Conservation (phyloP, 2,329 filamentous ascomycete species). For the Phialophora chinensis region DNA sequence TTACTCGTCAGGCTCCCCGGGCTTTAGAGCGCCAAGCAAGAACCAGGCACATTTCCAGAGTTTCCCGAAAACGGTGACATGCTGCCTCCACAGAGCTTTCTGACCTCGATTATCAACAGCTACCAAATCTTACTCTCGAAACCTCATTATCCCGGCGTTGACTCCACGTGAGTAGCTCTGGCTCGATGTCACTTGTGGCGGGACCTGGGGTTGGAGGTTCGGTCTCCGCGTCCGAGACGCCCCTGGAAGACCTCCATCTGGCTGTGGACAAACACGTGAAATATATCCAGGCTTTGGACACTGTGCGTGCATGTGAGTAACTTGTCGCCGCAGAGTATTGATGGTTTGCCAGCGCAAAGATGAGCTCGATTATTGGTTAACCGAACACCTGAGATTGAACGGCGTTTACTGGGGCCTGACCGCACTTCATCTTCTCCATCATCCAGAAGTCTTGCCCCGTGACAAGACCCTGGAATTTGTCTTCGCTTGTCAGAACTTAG, state of each 20-base stretch:
- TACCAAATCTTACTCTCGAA: background rate
- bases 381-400: conserved; percentile 92
- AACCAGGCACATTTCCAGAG: background rate
- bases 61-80: background rate
- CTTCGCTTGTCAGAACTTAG: conserved; percentile 88
- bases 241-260: conserved; percentile 57
- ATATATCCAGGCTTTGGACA: conserved; percentile 93
- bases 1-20: background rate
- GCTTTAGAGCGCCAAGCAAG: conserved; percentile 1
- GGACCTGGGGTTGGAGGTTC: conserved; percentile 62
- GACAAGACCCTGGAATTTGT: conserved; percentile 87
- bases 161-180: background rate
- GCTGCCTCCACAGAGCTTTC: background rate
- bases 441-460: conserved; percentile 79
- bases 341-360: conserved; percentile 72
- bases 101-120: background rate
- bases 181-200: conserved; percentile 64
- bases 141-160: background rate
- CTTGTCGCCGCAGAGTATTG: conserved; percentile 42
- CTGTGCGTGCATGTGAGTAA: conserved; percentile 59
- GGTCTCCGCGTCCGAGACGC: conserved; percentile 19
- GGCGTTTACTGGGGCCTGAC: conserved; percentile 97
- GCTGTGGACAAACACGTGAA: conserved; percentile 75
- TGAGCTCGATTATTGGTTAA: conserved; percentile 97
- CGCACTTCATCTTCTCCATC: conserved; percentile 81